These are phyloP conservation scores for Macadamia integrifolia DNA, from an alignment of 164 flowering plant species.

Conservation along the genomic window DNA sequence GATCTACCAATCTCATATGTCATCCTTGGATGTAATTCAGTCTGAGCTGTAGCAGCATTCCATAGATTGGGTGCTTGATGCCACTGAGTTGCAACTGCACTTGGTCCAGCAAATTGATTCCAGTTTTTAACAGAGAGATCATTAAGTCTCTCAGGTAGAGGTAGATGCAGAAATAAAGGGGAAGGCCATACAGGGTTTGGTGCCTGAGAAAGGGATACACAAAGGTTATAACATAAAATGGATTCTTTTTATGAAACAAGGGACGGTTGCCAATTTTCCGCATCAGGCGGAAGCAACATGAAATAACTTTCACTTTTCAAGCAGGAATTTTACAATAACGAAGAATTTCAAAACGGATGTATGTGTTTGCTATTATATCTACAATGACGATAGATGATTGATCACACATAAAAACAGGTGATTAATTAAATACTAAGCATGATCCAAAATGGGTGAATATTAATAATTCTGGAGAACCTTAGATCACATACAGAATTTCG, in stretches of 20 bases:
- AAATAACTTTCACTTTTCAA: neutral
- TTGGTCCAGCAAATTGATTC: conserved; percentile 52
- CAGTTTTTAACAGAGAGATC: conserved; percentile 42
- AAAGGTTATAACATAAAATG: neutral
- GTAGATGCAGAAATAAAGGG: conserved; percentile 27
- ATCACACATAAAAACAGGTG: neutral
- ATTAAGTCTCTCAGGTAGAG: conserved; percentile 6
- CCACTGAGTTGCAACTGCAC: conserved; percentile 52
- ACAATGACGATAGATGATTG: too few species aligned
- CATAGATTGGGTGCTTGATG: conserved; percentile 52
- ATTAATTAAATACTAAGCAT: neutral
- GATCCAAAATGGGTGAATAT: neutral
- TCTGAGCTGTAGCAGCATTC: conserved; percentile 33
- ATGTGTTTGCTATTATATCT: too few species aligned
- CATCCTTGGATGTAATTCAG: conserved; percentile 40
- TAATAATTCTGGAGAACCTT: neutral
- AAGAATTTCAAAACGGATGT: neutral
- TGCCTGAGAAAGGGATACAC: conserved; percentile 29
- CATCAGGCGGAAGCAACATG: too few species aligned
- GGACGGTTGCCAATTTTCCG: too few species aligned
- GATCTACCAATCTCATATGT: conserved; percentile 43
- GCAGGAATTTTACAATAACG: neutral
- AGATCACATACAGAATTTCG: too few species aligned
- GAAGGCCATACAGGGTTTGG: conserved; percentile 61
- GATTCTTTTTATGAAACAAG: too few species aligned